Conservation (phyloP, 495 filamentous ascomycete species). For the Pyrenopolyporus hunteri region DNA sequence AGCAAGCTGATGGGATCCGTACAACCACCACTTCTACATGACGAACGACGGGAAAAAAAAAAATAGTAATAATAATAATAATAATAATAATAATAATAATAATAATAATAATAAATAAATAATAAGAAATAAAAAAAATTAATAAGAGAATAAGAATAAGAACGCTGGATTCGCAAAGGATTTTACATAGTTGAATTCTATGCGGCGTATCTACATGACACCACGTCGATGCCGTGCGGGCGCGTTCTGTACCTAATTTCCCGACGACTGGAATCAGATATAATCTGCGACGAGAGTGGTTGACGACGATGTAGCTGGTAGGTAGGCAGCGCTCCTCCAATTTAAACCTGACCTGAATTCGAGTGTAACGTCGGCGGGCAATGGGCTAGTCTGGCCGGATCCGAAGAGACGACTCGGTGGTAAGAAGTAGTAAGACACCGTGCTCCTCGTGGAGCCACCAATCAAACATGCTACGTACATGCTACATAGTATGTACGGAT, state of each 20-base stretch:
- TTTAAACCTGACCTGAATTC: slow-evolving; percentile 13
- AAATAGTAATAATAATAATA: no score
- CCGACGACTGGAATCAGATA: slow-evolving; percentile 1
- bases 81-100: no score
- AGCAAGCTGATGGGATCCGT: slow-evolving; percentile 9
- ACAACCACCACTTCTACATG: no score
- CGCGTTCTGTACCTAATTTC: slow-evolving; percentile 27
- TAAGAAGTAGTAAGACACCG: slow-evolving; percentile 22
- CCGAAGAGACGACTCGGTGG: slow-evolving; percentile 7
- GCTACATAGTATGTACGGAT: neutral
- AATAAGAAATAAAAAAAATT: no score
- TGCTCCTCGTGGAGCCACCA: slow-evolving; percentile 19
- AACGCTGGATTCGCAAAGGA: no score
- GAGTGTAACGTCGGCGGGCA: neutral
- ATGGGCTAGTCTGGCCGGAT: slow-evolving; percentile 11
- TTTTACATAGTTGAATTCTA: no score
- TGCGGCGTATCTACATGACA: no score
- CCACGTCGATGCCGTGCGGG: neutral
- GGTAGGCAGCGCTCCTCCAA: slow-evolving; percentile 20
- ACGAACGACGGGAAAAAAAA: no score
- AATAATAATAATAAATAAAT: no score
- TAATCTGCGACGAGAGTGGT: slow-evolving; percentile 5
- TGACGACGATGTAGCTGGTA: no score
- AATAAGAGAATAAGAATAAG: no score
- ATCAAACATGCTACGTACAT: slow-evolving; percentile 27